These are phyloP conservation scores for Rutstroemia sp. DNA, from an alignment of 2,329 filamentous ascomycete species.

Conservation along the genomic window DNA sequence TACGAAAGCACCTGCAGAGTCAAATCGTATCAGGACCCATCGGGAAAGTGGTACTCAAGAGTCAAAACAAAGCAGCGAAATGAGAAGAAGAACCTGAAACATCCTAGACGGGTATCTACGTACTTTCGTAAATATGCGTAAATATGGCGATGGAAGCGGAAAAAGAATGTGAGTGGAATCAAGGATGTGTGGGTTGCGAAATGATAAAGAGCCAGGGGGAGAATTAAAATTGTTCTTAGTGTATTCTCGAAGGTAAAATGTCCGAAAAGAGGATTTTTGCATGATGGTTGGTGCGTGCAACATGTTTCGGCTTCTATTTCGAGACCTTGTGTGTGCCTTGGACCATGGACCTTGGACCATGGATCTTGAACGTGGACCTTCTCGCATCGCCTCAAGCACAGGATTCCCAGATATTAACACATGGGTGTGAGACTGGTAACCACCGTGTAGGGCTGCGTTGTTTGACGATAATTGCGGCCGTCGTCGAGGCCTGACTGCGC, in stretches of 20 bases:
- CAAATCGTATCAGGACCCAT: no score
- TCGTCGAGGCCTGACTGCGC: neutral
- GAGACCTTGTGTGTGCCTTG: neutral
- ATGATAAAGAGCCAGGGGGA: neutral
- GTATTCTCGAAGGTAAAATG: neutral
- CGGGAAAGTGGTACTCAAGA: no score
- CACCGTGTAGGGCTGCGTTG: neutral
- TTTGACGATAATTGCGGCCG: neutral
- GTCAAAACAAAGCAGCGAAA: neutral
- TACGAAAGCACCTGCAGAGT: no score
- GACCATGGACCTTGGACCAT: no score
- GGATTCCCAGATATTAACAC: neutral
- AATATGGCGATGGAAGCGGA: neutral
- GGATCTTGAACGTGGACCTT: neutral
- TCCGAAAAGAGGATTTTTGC: neutral
- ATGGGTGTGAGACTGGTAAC: conserved; percentile 1
- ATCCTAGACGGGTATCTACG: neutral
- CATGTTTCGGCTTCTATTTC: conserved; percentile 4
- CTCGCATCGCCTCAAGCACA: neutral
- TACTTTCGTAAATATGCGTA: neutral
- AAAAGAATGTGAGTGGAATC: no score
- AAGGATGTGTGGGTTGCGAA: no score
- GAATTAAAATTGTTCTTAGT: neutral
- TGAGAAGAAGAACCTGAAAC: neutral
- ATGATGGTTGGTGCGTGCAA: conserved; percentile 2